Evolutionary conservation across 352 stramenopile genomes (phyloP).

Genomic region (Globisporangium alternatum): DNA sequence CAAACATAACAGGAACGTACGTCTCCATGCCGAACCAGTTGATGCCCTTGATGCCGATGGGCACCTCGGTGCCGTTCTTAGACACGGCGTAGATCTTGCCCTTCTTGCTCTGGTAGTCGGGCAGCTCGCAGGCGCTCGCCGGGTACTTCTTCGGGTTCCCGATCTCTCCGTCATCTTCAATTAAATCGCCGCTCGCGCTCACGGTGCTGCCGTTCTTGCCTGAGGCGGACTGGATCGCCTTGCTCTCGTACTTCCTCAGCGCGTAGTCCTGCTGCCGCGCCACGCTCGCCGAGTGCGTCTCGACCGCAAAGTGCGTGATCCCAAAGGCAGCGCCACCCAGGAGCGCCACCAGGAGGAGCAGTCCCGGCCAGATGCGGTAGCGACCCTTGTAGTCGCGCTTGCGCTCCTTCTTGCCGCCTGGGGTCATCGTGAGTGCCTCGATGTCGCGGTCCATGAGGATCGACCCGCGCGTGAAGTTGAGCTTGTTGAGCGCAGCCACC

Average conservation of each 20-base stretch:
- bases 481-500: neutral
- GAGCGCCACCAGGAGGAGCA: slow-evolving; percentile 34
- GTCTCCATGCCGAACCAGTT: slow-evolving; percentile 83
- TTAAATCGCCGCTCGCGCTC: slow-evolving; percentile 33
- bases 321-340: slow-evolving; percentile 27
- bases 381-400: slow-evolving; percentile 50
- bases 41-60: slow-evolving; percentile 66
- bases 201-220: slow-evolving; percentile 15
- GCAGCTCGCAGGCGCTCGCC: slow-evolving; percentile 52
- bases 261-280: slow-evolving; percentile 25
- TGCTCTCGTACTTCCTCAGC: slow-evolving; percentile 23
- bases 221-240: slow-evolving; percentile 5
- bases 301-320: slow-evolving; percentile 30
- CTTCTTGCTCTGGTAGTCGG: slow-evolving; percentile 72
- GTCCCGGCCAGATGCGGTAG: slow-evolving; percentile 47
- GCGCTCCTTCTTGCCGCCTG: slow-evolving; percentile 14
- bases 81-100: slow-evolving; percentile 52
- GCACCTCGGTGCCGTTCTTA: slow-evolving; percentile 50
- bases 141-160: slow-evolving; percentile 77
- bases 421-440: slow-evolving; percentile 22
- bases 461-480: slow-evolving; percentile 41
- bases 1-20: slow-evolving; percentile 18
- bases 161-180: slow-evolving; percentile 60
- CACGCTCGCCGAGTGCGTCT: slow-evolving; percentile 17
- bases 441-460: slow-evolving; percentile 47